Evolutionary conservation across 306 rosid genomes (phyloP).

Genomic region (Begonia masoniana): DNA sequence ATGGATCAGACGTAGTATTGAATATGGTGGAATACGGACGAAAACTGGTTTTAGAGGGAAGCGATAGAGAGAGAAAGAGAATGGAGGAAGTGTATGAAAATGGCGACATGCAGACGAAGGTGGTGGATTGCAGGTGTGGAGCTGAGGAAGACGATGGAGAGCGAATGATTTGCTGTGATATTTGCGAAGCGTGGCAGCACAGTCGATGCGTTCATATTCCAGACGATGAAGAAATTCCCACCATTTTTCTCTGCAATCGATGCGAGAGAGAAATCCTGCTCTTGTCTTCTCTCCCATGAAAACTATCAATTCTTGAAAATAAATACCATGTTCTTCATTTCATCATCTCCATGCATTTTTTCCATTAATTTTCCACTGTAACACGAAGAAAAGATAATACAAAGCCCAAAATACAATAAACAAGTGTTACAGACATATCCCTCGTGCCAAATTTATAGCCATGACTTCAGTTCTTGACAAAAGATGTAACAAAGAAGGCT

Average conservation of each 20-base stretch:
- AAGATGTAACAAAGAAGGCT: no score
- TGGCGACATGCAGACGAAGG: slow-evolving; percentile 62
- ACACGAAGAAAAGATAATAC: no score
- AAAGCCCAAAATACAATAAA: no score
- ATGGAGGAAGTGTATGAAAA: slow-evolving; percentile 32
- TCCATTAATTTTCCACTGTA: no score
- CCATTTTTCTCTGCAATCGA: slow-evolving; percentile 53
- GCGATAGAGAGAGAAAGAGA: slow-evolving; percentile 44
- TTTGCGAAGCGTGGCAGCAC: slow-evolving; percentile 87
- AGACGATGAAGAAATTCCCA: slow-evolving; percentile 51
- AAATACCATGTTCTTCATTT: no score
- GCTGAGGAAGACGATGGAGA: slow-evolving; percentile 86
- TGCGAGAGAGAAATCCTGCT: slow-evolving; percentile 63
- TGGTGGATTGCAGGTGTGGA: slow-evolving; percentile 74
- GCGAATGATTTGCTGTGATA: slow-evolving; percentile 82
- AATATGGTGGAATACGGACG: slow-evolving; percentile 45
- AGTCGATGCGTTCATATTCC: slow-evolving; percentile 61
- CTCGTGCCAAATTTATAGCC: no score
- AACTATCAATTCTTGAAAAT: background rate
- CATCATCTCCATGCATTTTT: no score
- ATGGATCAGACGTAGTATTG: slow-evolving; percentile 37
- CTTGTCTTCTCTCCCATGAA: slow-evolving; percentile 32
- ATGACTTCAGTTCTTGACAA: no score
- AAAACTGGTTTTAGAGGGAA: slow-evolving; percentile 39
- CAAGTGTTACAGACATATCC: no score